These are phyloP conservation scores for Vigna hirtella DNA, from an alignment of 306 rosid genomes.

Conservation along the genomic window DNA sequence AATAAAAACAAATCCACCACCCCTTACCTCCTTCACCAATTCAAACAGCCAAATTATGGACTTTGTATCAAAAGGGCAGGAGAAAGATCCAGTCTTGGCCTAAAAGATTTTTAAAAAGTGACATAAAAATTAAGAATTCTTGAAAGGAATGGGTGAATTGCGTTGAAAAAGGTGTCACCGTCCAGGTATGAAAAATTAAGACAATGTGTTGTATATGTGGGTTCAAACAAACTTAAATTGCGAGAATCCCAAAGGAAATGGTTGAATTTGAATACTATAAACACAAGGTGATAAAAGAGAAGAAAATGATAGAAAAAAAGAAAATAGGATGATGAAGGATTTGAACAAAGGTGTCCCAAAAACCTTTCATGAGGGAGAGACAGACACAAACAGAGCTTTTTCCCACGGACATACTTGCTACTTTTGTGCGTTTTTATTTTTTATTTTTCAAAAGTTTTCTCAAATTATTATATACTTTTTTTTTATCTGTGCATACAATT, in stretches of 20 bases:
- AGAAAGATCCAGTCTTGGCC: constrained; percentile 34
- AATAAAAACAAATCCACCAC: not conserved
- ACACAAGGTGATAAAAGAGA: not conserved
- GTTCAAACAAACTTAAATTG: not conserved
- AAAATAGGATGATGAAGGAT: constrained; percentile 17
- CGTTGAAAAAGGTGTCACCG: constrained; percentile 12
- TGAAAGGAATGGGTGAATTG: not conserved
- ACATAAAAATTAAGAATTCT: constrained; percentile 28
- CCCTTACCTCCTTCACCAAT: not conserved
- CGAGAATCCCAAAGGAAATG: constrained; percentile 34
- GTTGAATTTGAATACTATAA: not conserved
- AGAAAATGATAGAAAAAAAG: constrained; percentile 11
- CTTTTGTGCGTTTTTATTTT: not conserved
- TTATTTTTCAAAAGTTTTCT: not conserved
- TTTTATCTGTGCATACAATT: too few relatives aligned
- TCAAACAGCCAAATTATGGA: constrained; percentile 23
- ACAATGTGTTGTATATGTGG: constrained; percentile 8
- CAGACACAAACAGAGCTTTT: constrained; percentile 31
- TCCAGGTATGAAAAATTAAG: not conserved
- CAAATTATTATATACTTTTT: not conserved
- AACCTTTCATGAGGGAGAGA: constrained; percentile 30
- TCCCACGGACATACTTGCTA: constrained; percentile 31
- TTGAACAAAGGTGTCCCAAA: constrained; percentile 33
- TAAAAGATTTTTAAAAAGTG: constrained; percentile 30
- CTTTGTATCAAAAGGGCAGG: not conserved